Evolutionary conservation across 1,139 yeast genomes (phyloP).

Genomic region (Debaryomycetaceae sp.): DNA sequence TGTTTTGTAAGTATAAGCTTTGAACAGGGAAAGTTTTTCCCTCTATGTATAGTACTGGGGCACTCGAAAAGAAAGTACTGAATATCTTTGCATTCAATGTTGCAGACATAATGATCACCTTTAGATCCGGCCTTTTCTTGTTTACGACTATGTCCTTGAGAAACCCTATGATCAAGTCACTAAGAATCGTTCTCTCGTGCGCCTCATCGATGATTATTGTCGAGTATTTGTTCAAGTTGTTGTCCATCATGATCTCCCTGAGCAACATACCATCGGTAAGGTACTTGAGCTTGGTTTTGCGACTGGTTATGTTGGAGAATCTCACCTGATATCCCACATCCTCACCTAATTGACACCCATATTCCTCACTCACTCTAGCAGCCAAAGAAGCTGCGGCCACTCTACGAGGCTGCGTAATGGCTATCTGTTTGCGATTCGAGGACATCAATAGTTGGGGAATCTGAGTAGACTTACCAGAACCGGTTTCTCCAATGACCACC

Average conservation of each 20-base stretch:
- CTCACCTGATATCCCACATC: conserved; percentile 95
- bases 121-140: conserved; percentile 51
- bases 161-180: conserved; percentile 88
- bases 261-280: conserved; percentile 96
- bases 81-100: conserved; percentile 92
- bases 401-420: conserved; percentile 95
- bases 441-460: conserved; percentile 85
- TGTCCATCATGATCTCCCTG: conserved; percentile 83
- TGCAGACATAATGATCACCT: conserved; percentile 84
- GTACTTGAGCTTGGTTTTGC: conserved; percentile 68
- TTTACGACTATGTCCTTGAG: conserved; percentile 59
- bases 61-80: conserved; percentile 68
- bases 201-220: conserved; percentile 94
- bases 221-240: conserved; percentile 58
- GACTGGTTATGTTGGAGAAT: conserved; percentile 47
- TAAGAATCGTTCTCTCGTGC: conserved; percentile 90
- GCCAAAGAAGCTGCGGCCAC: conserved; percentile 97
- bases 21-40: conserved; percentile 89
- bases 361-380: conserved; percentile 86
- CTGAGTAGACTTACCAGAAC: conserved; percentile 97
- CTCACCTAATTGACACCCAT: conserved; percentile 71
- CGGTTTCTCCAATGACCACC: conserved; percentile 91
- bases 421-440: conserved; percentile 54
- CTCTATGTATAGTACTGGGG: conserved; percentile 80
- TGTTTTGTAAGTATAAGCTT: conserved; percentile 53